Base-by-base conservation (phyloP, 176 grass and related monocot species). In the Pharus latifolius region DNA sequence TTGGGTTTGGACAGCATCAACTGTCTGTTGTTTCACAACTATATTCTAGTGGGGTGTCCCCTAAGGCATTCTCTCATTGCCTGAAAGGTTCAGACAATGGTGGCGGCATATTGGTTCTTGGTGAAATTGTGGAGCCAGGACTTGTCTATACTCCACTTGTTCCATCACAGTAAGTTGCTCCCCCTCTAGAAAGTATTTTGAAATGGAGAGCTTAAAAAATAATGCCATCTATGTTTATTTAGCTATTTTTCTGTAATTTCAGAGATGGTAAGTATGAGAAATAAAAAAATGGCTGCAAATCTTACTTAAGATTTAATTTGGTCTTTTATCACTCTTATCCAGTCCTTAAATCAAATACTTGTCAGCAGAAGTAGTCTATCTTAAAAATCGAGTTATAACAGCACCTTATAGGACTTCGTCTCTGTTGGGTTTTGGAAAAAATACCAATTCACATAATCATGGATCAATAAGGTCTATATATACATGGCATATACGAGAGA, bases 101-200 rank as follows among this genome's bases (percentile, higher is more conserved):
- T 28, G 94, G 94, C 55, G 94, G 94, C 34, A 88, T 98, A 77
- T 83, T 98, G 77, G 94, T 98, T 59, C 86, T 98, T 49, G 94
- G 94, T 32, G 73, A 93, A 81, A 90, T 98, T 77, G 67, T 92
- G 6, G 89, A 98, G 50, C 86, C 94, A 69, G 84, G 87, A 67
- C 79, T 98, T 74, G 94, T 98, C 5, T 98, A 93, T 77, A 98
- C 89, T 37, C 89, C 94, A 49, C 94, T 98, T 5, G 89, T 90
- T 84, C 89, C 69, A 64, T 88, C 89, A 57, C 89, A 98, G 94
- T 98, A 88, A 82, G 91, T 81, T 54, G 44, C 6, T 45, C n/a
- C n/a, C n/a, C 48, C 63, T 12, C 43, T 20, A 60, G 53, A 18
- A 63, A 76, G 41, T 69, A 49, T 24, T 66, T 49, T 17, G 19